Percentiles rank a stretch among this genome's conserved stretches.
Evolutionary conservation across 192 early-diverging fungal genomes (phyloP).

Genomic region (Coemansia sp.): DNA sequence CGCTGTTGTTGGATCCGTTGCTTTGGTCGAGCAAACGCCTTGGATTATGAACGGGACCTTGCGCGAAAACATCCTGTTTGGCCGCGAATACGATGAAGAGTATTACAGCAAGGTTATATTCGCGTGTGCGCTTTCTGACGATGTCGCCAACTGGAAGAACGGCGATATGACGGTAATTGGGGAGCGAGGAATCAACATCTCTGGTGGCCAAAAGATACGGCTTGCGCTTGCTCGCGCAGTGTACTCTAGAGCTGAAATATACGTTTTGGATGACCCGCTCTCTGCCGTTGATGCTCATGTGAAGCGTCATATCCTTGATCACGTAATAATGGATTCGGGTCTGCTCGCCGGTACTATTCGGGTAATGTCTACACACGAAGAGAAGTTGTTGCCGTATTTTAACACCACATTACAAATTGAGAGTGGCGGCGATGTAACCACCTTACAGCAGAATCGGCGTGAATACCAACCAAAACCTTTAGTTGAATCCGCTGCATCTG

Average conservation of each 20-base stretch:
- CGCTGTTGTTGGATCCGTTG: conserved; percentile 46
- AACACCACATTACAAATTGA: conserved; percentile 73
- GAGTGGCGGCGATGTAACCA: conserved; percentile 56
- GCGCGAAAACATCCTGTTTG: conserved; percentile 70
- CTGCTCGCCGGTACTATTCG: conserved; percentile 71
- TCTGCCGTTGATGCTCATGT: conserved; percentile 83
- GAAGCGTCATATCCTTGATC: conserved; percentile 66
- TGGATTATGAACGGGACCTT: conserved; percentile 86
- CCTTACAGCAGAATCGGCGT: conserved; percentile 10
- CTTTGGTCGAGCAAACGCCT: conserved; percentile 77
- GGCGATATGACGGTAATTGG: conserved; percentile 51
- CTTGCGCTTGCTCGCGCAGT: conserved; percentile 78
- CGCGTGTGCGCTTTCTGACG: conserved; percentile 59
- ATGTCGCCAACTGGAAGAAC: conserved; percentile 58
- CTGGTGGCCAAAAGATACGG: conserved; percentile 83
- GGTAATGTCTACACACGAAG: conserved; percentile 80
- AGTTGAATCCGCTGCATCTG: not conserved
- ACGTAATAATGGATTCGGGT: conserved; percentile 56
- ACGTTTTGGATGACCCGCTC: conserved; percentile 83
- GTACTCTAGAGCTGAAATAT: conserved; percentile 74
- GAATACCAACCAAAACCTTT: conserved; percentile 6
- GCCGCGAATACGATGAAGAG: conserved; percentile 57
- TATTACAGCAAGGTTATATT: conserved; percentile 56
- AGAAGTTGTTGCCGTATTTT: conserved; percentile 71
- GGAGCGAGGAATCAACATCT: conserved; percentile 55